A percentile compares a stretch with the other conserved stretches of the same genome.
Conservation (phyloP, 2,329 filamentous ascomycete species). For the Sporothrix globosa region DNA sequence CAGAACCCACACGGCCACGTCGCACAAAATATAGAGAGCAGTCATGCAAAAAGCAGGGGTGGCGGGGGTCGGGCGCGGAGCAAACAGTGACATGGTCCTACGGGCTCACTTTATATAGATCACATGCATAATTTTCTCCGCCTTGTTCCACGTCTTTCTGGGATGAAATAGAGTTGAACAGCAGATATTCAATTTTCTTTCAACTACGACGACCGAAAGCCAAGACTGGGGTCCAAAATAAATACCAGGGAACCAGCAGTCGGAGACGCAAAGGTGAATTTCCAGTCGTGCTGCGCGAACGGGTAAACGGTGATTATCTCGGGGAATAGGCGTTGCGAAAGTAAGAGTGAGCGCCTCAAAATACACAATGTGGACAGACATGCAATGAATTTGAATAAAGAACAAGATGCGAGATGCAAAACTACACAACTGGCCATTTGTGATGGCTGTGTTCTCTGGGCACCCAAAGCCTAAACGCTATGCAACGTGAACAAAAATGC, state of each 20-base stretch:
- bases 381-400: background rate
- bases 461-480: slow-evolving; percentile 22
- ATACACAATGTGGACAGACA: background rate
- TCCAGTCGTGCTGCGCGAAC: background rate
- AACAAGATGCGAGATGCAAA: background rate
- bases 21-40: slow-evolving; percentile 8
- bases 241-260: slow-evolving; percentile 3
- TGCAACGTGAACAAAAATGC: slow-evolving; percentile 4
- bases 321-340: background rate
- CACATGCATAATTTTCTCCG: background rate
- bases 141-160: background rate
- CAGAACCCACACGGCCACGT: background rate
- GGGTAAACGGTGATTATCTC: background rate
- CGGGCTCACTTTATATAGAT: background rate
- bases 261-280: background rate
- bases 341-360: background rate
- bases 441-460: background rate
- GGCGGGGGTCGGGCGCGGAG: background rate
- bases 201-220: slow-evolving; percentile 2
- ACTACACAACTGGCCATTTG: background rate
- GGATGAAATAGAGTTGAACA: background rate
- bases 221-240: background rate
- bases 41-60: background rate
- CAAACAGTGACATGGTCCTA: no score
- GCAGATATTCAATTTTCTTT: background rate